These are phyloP conservation scores for Solanum tacnaense DNA, from an alignment of 257 asterid species.

Conservation along the genomic window DNA sequence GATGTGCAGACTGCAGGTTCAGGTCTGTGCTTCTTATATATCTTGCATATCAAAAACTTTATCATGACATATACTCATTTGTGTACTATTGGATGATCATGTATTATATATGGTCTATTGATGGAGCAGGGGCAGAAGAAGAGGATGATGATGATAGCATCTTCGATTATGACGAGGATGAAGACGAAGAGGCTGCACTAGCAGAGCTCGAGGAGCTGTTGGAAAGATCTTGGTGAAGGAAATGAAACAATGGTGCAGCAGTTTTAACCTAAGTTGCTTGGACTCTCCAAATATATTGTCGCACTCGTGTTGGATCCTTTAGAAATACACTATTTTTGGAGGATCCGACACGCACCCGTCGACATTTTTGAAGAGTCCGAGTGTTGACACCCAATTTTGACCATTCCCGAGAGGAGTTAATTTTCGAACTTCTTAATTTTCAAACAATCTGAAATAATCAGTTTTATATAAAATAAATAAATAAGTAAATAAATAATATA, in stretches of 20 bases:
- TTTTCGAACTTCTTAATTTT: no score
- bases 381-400: no score
- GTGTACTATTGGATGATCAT: neutral
- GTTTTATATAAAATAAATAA: no score
- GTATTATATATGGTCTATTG: neutral
- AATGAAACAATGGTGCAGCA: neutral
- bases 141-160: neutral
- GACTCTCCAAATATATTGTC: no score
- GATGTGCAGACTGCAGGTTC: neutral
- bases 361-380: no score
- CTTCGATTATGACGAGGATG: neutral
- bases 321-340: no score
- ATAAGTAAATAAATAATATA: no score
- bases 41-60: neutral
- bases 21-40: neutral
- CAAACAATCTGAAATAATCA: no score
- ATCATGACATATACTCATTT: neutral
- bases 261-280: neutral
- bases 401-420: no score
- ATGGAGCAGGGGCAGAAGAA: neutral
- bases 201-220: constrained; percentile 4
- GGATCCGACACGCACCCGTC: no score
- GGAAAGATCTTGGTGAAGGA: neutral
- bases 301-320: no score
- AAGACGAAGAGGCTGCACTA: neutral